These are phyloP conservation scores for Akanthomyces uredinophilus DNA, from an alignment of 2,329 filamentous ascomycete genomes.

Conservation along the genomic window DNA sequence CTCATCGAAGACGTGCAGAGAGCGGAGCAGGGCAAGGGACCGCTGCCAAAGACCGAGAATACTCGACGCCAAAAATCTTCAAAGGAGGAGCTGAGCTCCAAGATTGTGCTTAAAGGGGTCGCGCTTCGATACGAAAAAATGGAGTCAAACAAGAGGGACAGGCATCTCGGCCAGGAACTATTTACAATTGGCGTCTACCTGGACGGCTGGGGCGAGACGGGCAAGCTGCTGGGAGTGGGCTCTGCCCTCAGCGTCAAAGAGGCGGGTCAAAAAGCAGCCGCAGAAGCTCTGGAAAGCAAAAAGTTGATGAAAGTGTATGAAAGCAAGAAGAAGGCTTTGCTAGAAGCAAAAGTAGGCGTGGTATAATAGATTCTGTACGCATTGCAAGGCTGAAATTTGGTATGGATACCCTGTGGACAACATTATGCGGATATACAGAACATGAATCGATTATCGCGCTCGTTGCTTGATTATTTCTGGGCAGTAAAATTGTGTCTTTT, in stretches of 20 bases:
- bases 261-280: conserved; percentile 62
- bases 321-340: conserved; percentile 43
- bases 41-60: conserved; percentile 12
- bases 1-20: conserved; percentile 49
- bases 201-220: conserved; percentile 62
- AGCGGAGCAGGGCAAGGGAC: conserved; percentile 27
- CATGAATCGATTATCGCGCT: background rate
- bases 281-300: conserved; percentile 58
- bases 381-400: background rate
- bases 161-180: conserved; percentile 46
- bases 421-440: background rate
- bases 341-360: conserved; percentile 25
- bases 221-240: conserved; percentile 58
- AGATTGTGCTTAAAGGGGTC: conserved; percentile 52
- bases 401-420: background rate
- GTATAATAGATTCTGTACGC: background rate
- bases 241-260: conserved; percentile 63
- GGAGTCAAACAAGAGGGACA: conserved; percentile 46
- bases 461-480: too few relatives aligned
- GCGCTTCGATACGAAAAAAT: conserved; percentile 58
- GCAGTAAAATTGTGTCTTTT: background rate
- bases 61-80: conserved; percentile 14
- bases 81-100: conserved; percentile 27
- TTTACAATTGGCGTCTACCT: conserved; percentile 62
- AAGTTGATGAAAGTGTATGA: conserved; percentile 51